Conservation (phyloP, 176 grass and related monocot species). For the Bromus sterilis region DNA sequence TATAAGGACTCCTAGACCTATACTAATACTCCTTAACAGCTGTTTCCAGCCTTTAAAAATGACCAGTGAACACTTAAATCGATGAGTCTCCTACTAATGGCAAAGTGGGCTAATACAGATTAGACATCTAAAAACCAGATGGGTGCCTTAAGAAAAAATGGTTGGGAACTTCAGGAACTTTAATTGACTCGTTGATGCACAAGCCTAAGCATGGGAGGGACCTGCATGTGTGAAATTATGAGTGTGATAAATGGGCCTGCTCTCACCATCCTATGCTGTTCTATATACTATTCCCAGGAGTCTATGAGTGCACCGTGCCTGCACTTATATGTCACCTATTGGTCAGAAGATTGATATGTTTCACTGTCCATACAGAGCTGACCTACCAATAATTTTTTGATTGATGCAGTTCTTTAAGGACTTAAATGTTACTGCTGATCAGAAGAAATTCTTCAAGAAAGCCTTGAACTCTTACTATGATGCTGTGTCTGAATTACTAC, state of each 20-base stretch:
- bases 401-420: conserved; percentile 78
- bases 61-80: not conserved
- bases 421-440: conserved; percentile 82
- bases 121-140: not conserved
- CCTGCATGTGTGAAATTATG: not conserved
- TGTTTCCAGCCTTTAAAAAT: not conserved
- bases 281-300: not conserved
- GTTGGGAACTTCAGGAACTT: not conserved
- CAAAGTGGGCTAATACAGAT: not conserved
- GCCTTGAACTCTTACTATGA: conserved; percentile 86
- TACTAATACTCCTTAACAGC: too few relatives aligned
- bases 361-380: not conserved
- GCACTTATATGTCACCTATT: not conserved
- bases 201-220: not conserved
- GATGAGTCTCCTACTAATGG: not conserved
- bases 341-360: conserved; percentile 1
- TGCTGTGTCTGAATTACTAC: conserved; percentile 81
- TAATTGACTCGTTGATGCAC: not conserved
- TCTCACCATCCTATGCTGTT: not conserved
- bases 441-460: conserved; percentile 99
- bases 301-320: not conserved
- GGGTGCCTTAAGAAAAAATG: not conserved
- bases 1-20: too few relatives aligned
- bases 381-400: not conserved
- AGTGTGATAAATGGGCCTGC: not conserved